Percentiles rank a stretch among this genome's conserved stretches.
phyloP scores from a whole-genome alignment of 106 monocot genomes.

The Chionographis japonica region DNA sequence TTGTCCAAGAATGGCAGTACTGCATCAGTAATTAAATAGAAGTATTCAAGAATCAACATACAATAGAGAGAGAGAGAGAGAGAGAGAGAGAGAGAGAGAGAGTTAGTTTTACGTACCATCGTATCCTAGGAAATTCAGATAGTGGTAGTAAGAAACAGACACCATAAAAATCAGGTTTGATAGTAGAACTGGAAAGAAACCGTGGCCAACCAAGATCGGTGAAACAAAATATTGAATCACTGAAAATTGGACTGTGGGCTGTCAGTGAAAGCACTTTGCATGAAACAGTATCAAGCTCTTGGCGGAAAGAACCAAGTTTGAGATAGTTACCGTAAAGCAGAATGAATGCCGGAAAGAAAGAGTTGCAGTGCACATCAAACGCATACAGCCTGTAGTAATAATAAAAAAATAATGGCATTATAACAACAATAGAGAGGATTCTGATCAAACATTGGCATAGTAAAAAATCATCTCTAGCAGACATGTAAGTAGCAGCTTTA shows the following conservation, averaged over 20 bases:
- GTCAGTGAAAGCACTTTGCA: constrained; percentile 8
- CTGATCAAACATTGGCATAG: too few species aligned
- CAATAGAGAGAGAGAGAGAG: background rate
- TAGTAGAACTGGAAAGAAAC: constrained; percentile 81
- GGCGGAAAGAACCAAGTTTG: background rate
- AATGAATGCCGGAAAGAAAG: constrained; percentile 91
- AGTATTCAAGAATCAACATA: background rate
- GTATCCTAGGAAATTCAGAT: constrained; percentile 97
- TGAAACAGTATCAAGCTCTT: background rate
- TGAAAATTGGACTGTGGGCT: constrained; percentile 23
- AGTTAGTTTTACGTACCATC: constrained; percentile 69
- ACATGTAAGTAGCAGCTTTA: too few species aligned
- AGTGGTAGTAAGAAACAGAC: constrained; percentile 87
- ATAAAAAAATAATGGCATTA: too few species aligned
- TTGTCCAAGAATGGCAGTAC: constrained; percentile 97
- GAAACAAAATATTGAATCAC: constrained; percentile 95
- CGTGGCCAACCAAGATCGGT: constrained; percentile 78
- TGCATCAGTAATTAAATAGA: constrained; percentile 26
- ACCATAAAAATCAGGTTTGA: constrained; percentile 90
- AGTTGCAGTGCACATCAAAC: constrained; percentile 98
- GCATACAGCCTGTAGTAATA: constrained; percentile 82
- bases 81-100: background rate
- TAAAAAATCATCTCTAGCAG: too few species aligned
- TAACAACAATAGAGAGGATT: too few species aligned
- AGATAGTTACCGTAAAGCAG: constrained; percentile 77